A percentile compares a stretch with the other conserved stretches of the same genome.
These are phyloP conservation scores for Arabis alpina DNA, from an alignment of 345 rosid species.

Conservation along the genomic window DNA sequence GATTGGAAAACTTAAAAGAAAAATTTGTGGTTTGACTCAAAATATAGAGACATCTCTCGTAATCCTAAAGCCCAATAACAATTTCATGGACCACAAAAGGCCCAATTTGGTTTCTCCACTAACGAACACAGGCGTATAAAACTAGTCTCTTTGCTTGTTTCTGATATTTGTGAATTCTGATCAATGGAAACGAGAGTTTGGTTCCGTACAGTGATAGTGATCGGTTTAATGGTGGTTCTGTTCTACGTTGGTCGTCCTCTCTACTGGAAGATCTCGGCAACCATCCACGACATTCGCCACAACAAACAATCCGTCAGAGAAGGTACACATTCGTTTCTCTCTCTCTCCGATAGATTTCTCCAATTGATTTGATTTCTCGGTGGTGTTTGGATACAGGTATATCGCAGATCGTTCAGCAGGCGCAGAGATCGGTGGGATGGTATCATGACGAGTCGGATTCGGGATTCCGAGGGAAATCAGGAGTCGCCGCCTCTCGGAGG, in stretches of 20 bases:
- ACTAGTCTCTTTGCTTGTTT: no score
- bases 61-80: no score
- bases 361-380: background rate
- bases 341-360: background rate
- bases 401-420: conserved; percentile 66
- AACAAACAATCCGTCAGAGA: conserved; percentile 81
- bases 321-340: conserved; percentile 41
- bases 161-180: no score
- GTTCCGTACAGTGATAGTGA: conserved; percentile 48
- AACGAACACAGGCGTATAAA: no score
- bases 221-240: conserved; percentile 47
- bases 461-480: conserved; percentile 42
- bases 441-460: conserved; percentile 71
- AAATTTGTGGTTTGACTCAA: no score
- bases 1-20: no score
- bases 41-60: no score
- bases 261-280: conserved; percentile 94
- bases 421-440: conserved; percentile 83
- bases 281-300: conserved; percentile 83
- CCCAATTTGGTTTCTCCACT: no score
- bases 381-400: conserved; percentile 54
- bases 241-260: conserved; percentile 85
- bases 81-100: no score
- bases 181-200: conserved; percentile 39
- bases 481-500: conserved; percentile 44